phyloP scores from a whole-genome alignment of 2,329 filamentous ascomycete genomes.

The Cladosporium sp. region DNA sequence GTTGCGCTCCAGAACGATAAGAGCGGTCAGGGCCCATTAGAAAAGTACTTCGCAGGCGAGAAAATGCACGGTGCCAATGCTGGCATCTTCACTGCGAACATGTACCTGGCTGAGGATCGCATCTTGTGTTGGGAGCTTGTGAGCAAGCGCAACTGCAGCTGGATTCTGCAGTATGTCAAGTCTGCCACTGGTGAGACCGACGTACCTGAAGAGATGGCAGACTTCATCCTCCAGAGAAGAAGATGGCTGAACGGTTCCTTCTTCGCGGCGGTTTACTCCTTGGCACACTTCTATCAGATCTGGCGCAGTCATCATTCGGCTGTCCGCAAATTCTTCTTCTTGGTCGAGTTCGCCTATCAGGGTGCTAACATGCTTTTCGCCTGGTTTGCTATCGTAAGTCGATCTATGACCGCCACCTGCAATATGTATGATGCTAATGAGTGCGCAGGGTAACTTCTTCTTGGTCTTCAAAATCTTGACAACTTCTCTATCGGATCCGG shows the following conservation, averaged over 20 bases:
- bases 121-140: slow-evolving; percentile 98
- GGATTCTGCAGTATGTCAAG: slow-evolving; percentile 98
- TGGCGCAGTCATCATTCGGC: slow-evolving; percentile 89
- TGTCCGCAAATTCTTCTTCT: slow-evolving; percentile 80
- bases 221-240: slow-evolving; percentile 91
- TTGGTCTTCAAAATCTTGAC: slow-evolving; percentile 97
- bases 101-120: slow-evolving; percentile 98
- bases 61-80: slow-evolving; percentile 91
- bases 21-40: slow-evolving; percentile 82
- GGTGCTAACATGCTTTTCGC: slow-evolving; percentile 96
- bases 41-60: slow-evolving; percentile 96
- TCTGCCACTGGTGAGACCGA: slow-evolving; percentile 95
- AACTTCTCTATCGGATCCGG: slow-evolving; percentile 66
- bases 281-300: slow-evolving; percentile 93
- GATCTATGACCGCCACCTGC: neutral
- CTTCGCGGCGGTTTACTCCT: slow-evolving; percentile 93
- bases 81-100: slow-evolving; percentile 97
- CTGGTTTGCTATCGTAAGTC: slow-evolving; percentile 82
- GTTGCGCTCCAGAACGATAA: slow-evolving; percentile 95
- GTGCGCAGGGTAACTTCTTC: slow-evolving; percentile 79
- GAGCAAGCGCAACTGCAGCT: slow-evolving; percentile 93
- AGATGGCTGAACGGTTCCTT: slow-evolving; percentile 98
- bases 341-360: slow-evolving; percentile 91
- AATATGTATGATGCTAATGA: neutral
- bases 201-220: slow-evolving; percentile 88